phyloP scores from a whole-genome alignment of 2,329 filamentous ascomycete species.

The Didymosphaeria variabile region DNA sequence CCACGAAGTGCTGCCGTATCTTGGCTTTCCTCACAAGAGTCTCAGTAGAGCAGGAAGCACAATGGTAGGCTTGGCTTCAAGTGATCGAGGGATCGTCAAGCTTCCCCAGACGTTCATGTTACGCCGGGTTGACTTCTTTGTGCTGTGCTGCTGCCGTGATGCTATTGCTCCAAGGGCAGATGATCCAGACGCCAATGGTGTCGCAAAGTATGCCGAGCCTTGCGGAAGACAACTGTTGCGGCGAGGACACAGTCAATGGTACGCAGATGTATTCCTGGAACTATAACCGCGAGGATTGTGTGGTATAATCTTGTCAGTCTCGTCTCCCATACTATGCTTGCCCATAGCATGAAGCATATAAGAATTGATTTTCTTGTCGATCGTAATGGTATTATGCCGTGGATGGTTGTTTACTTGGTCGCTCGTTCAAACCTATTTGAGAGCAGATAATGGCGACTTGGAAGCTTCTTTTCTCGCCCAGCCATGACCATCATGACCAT shows the following conservation, averaged over 20 bases:
- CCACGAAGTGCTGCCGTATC: neutral
- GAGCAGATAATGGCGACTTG: neutral
- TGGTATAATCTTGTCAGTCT: neutral
- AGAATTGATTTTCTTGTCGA: neutral
- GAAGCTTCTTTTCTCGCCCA: neutral
- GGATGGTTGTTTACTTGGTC: neutral
- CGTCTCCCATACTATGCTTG: neutral
- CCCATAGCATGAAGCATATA: neutral
- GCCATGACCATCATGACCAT: neutral
- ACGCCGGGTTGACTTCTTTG: neutral
- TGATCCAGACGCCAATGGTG: neutral
- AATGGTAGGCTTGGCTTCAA: constrained; percentile 10
- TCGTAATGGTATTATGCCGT: neutral
- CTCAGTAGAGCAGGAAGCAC: constrained; percentile 1
- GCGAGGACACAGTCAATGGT: neutral
- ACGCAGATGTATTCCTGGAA: neutral
- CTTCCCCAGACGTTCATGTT: constrained; percentile 7
- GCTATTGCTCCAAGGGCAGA: neutral
- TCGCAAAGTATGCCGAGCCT: neutral
- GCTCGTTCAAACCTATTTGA: neutral
- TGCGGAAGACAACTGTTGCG: neutral
- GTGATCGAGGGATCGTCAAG: neutral
- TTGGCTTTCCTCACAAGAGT: neutral
- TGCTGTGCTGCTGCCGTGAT: neutral
- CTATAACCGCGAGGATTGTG: neutral